These are phyloP conservation scores for Rosa chinensis DNA, from an alignment of 306 rosid species.

Conservation along the genomic window DNA sequence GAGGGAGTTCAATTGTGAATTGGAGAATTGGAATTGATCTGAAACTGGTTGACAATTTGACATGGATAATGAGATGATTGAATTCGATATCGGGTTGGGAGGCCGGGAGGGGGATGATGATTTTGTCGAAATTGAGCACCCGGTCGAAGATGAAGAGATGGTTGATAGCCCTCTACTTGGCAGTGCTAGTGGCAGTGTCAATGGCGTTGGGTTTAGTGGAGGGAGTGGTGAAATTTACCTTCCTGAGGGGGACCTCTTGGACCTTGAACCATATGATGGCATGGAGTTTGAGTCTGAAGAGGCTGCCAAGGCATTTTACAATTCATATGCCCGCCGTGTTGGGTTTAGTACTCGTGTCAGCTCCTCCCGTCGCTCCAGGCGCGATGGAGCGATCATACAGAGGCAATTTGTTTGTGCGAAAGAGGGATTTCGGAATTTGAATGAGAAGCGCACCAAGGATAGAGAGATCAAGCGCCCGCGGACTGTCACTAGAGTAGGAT, in stretches of 20 bases:
- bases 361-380: slow-evolving; percentile 94
- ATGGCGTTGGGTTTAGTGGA: slow-evolving; percentile 22
- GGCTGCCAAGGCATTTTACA: slow-evolving; percentile 97
- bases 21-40: background rate
- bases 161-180: slow-evolving; percentile 50
- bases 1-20: background rate
- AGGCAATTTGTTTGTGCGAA: slow-evolving; percentile 98
- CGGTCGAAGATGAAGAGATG: slow-evolving; percentile 76
- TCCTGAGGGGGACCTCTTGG: slow-evolving; percentile 88
- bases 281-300: slow-evolving; percentile 99
- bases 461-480: slow-evolving; percentile 97
- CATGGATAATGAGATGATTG: slow-evolving; percentile 84
- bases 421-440: slow-evolving; percentile 94
- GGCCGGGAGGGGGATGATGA: slow-evolving; percentile 69
- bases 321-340: slow-evolving; percentile 96
- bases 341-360: slow-evolving; percentile 99
- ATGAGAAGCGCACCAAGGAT: slow-evolving; percentile 97
- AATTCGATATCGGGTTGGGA: slow-evolving; percentile 88
- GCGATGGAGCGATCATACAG: slow-evolving; percentile 96
- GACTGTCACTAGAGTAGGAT: slow-evolving; percentile 86
- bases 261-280: slow-evolving; percentile 92
- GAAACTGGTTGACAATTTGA: slow-evolving; percentile 10
- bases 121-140: slow-evolving; percentile 56
- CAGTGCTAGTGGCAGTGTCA: slow-evolving; percentile 33
- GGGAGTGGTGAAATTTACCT: slow-evolving; percentile 59